Conservation (phyloP, 2,329 filamentous ascomycete species). For the Epichloe gansuensis region DNA sequence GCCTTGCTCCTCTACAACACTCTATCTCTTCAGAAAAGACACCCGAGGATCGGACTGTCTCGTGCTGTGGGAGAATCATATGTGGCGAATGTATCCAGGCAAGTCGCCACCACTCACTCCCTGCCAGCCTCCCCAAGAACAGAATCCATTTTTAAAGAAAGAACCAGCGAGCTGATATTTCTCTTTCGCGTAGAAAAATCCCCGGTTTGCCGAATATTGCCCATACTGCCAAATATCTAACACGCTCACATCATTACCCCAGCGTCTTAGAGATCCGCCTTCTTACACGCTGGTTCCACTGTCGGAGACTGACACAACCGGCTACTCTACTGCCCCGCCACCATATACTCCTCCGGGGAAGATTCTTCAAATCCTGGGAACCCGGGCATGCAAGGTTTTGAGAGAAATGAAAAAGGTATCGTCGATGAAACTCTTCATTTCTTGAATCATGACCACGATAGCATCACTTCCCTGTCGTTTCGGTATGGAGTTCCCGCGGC, state of each 20-base stretch:
- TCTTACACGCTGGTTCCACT: conserved; percentile 38
- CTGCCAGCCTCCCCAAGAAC: background rate
- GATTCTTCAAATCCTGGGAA: background rate
- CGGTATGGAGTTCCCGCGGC: conserved; percentile 56
- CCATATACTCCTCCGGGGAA: conserved; percentile 20
- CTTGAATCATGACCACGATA: conserved; percentile 57
- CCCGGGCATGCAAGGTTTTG: background rate
- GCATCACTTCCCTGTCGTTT: conserved; percentile 54
- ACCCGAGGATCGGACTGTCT: conserved; percentile 46
- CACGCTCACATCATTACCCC: conserved; percentile 42
- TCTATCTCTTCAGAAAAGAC: conserved; percentile 48
- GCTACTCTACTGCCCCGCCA: conserved; percentile 22
- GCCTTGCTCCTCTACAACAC: conserved; percentile 42
- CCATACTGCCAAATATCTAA: conserved; percentile 68
- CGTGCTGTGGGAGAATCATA: conserved; percentile 59
- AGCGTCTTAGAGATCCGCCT: conserved; percentile 57
- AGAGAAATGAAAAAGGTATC: conserved; percentile 20
- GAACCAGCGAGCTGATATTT: background rate
- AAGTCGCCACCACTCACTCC: conserved; percentile 14
- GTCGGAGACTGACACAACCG: conserved; percentile 13
- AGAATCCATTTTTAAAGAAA: too few species aligned
- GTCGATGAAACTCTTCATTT: conserved; percentile 64
- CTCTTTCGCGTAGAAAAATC: conserved; percentile 36
- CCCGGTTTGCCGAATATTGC: conserved; percentile 53
- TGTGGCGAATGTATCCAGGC: conserved; percentile 59